Base-by-base conservation (phyloP, 2,329 filamentous ascomycete genomes). In the Paecilomyces sp. region DNA sequence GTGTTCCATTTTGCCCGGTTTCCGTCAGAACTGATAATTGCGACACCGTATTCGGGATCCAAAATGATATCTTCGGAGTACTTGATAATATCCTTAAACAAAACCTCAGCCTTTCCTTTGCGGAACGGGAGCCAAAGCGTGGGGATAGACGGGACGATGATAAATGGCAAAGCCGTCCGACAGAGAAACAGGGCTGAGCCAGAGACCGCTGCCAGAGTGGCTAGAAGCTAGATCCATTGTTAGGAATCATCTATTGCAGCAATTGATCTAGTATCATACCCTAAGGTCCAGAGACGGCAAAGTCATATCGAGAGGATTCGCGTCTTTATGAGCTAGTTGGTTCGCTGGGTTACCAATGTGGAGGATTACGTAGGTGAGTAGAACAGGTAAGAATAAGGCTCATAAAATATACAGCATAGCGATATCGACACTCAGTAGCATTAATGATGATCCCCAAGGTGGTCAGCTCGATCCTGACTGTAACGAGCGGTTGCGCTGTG, bases 71-170 rank as follows among this genome's bases (percentile, higher is more conserved):
- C 63, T 18, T 65, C 62, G 9, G 60, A 58, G 50, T 60, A 63
- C 33, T 54, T 57, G 47, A 63, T 54, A 18, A 47, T 54, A 53
- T 63, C 60, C 56, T 62, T 57, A 60, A 65, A 63, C 36, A 62
- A 50, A 3, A 61, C 60, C 55, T 62, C 57, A 34, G 50, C 63
- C 11, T 61, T 51, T 22, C 63, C 63, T 18, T 50, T 61, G 7
- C 60, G 58, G 30, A 65, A 65, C 12, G 62, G 57, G 55, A 60
- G 53, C 63, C 63, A 65, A 57, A 57, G 54, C 58, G 57, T 57
- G 3, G 63, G 63, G 9, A 65, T 57, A 15, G 53, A 59, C 13
- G 61, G 61, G 25, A 61, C 57, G 25, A 59, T 57, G 52, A 61
- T 24, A 57, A 57, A 60, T 7, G 59, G 61, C 15, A 60, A 57